Evolutionary conservation across 2,329 filamentous ascomycete genomes (phyloP).

Genomic region (Westerdykella ornata): DNA sequence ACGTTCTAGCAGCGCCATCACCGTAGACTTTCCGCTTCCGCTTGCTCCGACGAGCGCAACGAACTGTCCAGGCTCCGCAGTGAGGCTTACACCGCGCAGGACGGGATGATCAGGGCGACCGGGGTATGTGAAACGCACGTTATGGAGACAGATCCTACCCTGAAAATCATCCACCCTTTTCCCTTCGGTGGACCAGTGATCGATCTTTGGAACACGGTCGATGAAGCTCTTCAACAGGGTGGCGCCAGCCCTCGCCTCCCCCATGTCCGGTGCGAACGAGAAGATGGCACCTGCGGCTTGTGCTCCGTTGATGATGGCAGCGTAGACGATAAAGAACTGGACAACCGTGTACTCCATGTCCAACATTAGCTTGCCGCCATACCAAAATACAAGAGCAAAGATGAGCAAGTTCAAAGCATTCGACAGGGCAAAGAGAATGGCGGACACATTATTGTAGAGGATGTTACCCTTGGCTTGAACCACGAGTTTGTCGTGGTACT

Average conservation of each 20-base stretch:
- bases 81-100: conserved; percentile 72
- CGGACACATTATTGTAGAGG: conserved; percentile 67
- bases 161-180: conserved; percentile 48
- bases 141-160: conserved; percentile 78
- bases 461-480: conserved; percentile 64
- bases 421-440: conserved; percentile 71
- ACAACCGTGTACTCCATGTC: conserved; percentile 58
- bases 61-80: conserved; percentile 70
- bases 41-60: conserved; percentile 88
- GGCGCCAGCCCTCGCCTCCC: conserved; percentile 83
- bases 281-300: conserved; percentile 91
- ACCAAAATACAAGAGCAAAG: conserved; percentile 36
- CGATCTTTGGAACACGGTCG: conserved; percentile 70
- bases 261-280: conserved; percentile 93
- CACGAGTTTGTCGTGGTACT: conserved; percentile 66
- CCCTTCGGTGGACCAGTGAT: conserved; percentile 38
- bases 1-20: conserved; percentile 82
- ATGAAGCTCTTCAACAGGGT: conserved; percentile 74
- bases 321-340: conserved; percentile 90
- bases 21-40: conserved; percentile 90
- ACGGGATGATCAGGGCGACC: conserved; percentile 89
- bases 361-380: conserved; percentile 30
- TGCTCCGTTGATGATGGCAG: conserved; percentile 79
- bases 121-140: conserved; percentile 92
- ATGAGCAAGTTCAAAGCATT: conserved; percentile 61